Base-by-base conservation (phyloP, 345 rosid species). In the Boechera divaricarpa region DNA sequence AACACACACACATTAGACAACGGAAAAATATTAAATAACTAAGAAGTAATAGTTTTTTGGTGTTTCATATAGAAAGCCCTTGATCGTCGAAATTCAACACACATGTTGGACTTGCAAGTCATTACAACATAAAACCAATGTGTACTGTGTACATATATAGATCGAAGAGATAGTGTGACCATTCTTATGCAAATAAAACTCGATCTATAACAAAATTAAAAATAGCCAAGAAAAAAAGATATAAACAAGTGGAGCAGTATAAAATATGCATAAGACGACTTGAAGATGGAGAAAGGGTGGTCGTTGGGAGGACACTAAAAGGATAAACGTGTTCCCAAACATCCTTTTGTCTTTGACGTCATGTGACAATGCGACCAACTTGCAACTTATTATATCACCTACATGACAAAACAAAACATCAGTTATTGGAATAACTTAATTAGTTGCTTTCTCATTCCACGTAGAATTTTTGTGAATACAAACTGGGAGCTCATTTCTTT, bases 261-360 rank as follows among this genome's bases (percentile, higher is more conserved):
- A 21, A 16, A 60, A 44, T 12, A 58, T 58, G 56, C 29, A 58
- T 0, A 69, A 31, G 63, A n/a, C 8, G 63, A 48, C 16, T 60
- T 45, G 39, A 62, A 24, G 55, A 75, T 53, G 36, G 35, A 54
- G 41, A 69, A 70, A 45, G 15, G 6, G n/a, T 58, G 28, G 75
- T 71, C 49, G 58, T 26, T 71, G 75, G 31, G 66, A 58, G 33
- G 64, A 32, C 26, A 59, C 35, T 55, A 41, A 41, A 56, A 26
- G n/a, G 74, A 47, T 48, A 64, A 48, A 77, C 81, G 76, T 77
- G 81, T 77, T 64, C 67, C 72, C 81, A 71, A 56, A 77, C 72
- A 71, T 55, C 72, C 4, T 45, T 16, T 64, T 28, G 52, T 63
- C 72, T 42, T 76, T 42, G 48, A 45, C 63, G 66, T 70, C 59